Evolutionary conservation across 2,329 filamentous ascomycete species (phyloP).

Genomic region (Aspergillus sp.): DNA sequence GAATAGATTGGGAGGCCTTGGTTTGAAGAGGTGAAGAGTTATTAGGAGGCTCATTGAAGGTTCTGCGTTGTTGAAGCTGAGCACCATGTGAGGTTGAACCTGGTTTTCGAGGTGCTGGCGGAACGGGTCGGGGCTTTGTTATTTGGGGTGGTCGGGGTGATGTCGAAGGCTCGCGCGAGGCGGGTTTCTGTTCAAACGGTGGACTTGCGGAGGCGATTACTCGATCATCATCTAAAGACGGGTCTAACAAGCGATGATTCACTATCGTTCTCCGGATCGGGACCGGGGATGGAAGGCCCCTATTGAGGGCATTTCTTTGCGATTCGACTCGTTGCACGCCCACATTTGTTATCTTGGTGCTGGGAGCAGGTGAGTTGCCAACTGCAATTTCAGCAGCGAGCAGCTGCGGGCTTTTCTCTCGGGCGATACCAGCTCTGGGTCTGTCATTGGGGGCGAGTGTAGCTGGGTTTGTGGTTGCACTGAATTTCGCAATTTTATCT

Average conservation of each 20-base stretch:
- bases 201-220: conserved; percentile 3
- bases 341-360: conserved; percentile 18
- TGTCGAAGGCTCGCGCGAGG: conserved; percentile 11
- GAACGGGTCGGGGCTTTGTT: conserved; percentile 23
- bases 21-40: conserved; percentile 22
- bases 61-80: neutral
- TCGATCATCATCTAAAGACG: conserved; percentile 9
- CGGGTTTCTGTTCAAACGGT: conserved; percentile 19
- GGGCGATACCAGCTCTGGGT: conserved; percentile 19
- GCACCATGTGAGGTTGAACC: neutral
- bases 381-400: conserved; percentile 43
- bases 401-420: conserved; percentile 31
- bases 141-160: conserved; percentile 12
- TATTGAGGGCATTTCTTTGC: conserved; percentile 19
- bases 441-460: conserved; percentile 15
- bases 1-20: conserved; percentile 18
- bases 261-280: conserved; percentile 27
- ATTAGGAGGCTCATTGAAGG: conserved; percentile 14
- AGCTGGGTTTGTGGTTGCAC: conserved; percentile 24
- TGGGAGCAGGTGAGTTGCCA: conserved; percentile 31
- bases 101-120: conserved; percentile 24
- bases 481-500: conserved; percentile 44
- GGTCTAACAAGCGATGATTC: conserved; percentile 10
- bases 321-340: conserved; percentile 11
- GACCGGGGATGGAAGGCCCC: conserved; percentile 30